Evolutionary conservation across 768 basidiomycete genomes (phyloP).

Genomic region (Sporobolomyces phaffii): DNA sequence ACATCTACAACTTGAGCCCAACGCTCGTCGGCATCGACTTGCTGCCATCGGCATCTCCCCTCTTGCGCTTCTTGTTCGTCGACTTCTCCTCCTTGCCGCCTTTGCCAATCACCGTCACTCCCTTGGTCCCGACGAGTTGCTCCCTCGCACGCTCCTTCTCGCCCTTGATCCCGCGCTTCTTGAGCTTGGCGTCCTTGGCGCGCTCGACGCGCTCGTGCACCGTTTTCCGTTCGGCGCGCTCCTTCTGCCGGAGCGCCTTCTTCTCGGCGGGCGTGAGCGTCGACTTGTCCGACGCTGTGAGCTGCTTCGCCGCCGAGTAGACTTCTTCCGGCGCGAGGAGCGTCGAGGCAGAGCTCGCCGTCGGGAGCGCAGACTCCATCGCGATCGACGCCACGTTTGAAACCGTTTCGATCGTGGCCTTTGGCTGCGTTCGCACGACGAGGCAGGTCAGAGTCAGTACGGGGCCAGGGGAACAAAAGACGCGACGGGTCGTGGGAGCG

Average conservation of each 20-base stretch:
- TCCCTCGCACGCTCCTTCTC: constrained; percentile 79
- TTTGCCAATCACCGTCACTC: constrained; percentile 83
- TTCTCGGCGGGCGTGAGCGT: constrained; percentile 85
- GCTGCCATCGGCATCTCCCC: constrained; percentile 12
- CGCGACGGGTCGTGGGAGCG: too few relatives aligned
- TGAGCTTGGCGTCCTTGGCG: constrained; percentile 47
- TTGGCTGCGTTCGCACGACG: constrained; percentile 60
- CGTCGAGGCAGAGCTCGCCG: constrained; percentile 63
- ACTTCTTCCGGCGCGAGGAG: constrained; percentile 94
- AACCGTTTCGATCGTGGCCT: constrained; percentile 74
- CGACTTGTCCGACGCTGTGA: constrained; percentile 51
- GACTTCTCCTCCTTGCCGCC: constrained; percentile 37
- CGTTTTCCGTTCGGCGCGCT: constrained; percentile 53
- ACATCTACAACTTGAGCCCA: constrained; percentile 31
- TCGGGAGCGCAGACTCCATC: constrained; percentile 85
- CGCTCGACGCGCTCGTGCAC: constrained; percentile 62
- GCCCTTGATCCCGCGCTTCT: constrained; percentile 54
- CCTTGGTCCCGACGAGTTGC: constrained; percentile 73
- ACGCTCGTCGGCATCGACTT: constrained; percentile 20
- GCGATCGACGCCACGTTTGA: constrained; percentile 72
- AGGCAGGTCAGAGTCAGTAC: too few relatives aligned
- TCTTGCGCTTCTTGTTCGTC: constrained; percentile 33
- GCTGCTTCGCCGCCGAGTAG: constrained; percentile 51
- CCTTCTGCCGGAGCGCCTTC: constrained; percentile 54
- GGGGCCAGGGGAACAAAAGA: too few relatives aligned